Base-by-base conservation (phyloP, 2,329 filamentous ascomycete genomes). In the Ophiostoma sp. region DNA sequence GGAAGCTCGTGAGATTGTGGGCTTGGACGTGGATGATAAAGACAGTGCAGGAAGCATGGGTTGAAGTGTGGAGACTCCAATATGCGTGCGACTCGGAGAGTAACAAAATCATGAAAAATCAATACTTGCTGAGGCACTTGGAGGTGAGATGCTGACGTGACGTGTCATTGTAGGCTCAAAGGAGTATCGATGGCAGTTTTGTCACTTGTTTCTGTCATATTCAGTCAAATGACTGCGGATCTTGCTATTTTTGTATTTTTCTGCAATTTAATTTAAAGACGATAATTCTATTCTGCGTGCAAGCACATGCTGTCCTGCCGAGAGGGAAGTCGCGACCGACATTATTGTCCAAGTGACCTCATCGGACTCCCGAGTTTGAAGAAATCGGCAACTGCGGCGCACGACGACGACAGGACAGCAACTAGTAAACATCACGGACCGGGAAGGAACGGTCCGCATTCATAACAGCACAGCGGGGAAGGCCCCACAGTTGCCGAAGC, bases 121-220 rank as follows among this genome's bases (percentile, higher is more conserved):
- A 15, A 27, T 57, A 57, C 27, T 27, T 27, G 23, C 17, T 27
- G 52, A 1, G 52, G 52, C 52, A 8, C 52, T 15, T 57, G 3
- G 52, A 57, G 52, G 52, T 57, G 52, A 57, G 52, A 57, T 57
- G 52, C 52, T 57, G 52, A 57, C 52, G 23, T 57, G 52, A 57
- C 52, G 52, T 57, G 52, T 23, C 52, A 57, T 57, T 13, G n/a
- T 27, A 27, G n/a, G 52, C 52, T 8, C 15, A 27, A 57, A 57
- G n/a, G n/a, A 57, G 52, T 57, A 31, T 27, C 52, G 52, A 3
- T 2, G 52, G 52, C 4, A 6, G 17, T 31, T 57, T 27, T 23
- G 48, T 54, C 48, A 54, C 15, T 54, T 8, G 48, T 13, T 27
- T 57, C 52, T 57, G 52, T 57, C 52, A 57, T n/a, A 57, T 27